phyloP scores from a whole-genome alignment of 805 yeast genomes.

The Saccharomycopsis synnaedendra region DNA sequence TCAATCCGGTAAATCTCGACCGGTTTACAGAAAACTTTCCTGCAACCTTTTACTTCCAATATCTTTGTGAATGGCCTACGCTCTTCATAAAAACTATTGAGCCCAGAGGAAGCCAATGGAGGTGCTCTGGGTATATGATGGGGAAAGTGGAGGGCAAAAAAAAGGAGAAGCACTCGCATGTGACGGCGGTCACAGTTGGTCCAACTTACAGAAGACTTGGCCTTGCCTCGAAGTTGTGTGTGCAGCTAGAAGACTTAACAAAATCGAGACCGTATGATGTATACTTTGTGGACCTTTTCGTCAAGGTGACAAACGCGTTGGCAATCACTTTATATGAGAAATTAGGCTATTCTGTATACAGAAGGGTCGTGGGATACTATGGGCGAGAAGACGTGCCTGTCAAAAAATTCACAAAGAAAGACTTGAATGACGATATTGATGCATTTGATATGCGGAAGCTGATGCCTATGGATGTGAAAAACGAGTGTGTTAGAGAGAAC shows the following conservation, averaged over 20 bases:
- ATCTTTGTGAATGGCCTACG: constrained; percentile 79
- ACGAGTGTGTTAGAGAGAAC: constrained; percentile 42
- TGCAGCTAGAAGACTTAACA: constrained; percentile 60
- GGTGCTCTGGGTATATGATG: constrained; percentile 70
- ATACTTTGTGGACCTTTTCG: constrained; percentile 84
- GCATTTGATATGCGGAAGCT: constrained; percentile 82
- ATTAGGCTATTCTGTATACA: constrained; percentile 71
- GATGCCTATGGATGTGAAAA: constrained; percentile 42
- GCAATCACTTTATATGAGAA: constrained; percentile 80
- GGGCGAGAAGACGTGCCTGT: constrained; percentile 38
- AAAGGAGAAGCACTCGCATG: constrained; percentile 91
- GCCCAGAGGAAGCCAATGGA: constrained; percentile 9
- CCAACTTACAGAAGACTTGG: constrained; percentile 78
- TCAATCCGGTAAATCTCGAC: constrained; percentile 75
- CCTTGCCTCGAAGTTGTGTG: constrained; percentile 70
- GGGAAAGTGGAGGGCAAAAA: constrained; percentile 90
- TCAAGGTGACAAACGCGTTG: constrained; percentile 69
- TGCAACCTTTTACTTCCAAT: constrained; percentile 71
- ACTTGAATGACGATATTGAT: constrained; percentile 48
- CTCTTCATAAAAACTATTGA: constrained; percentile 69
- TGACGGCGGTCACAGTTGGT: constrained; percentile 88
- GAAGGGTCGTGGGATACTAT: constrained; percentile 87
- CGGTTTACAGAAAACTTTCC: constrained; percentile 88
- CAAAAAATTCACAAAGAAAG: constrained; percentile 20
- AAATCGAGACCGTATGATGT: constrained; percentile 71